Conservation (phyloP, 139 green algal species). For the Auxenochlorella pyrenoidosa region DNA sequence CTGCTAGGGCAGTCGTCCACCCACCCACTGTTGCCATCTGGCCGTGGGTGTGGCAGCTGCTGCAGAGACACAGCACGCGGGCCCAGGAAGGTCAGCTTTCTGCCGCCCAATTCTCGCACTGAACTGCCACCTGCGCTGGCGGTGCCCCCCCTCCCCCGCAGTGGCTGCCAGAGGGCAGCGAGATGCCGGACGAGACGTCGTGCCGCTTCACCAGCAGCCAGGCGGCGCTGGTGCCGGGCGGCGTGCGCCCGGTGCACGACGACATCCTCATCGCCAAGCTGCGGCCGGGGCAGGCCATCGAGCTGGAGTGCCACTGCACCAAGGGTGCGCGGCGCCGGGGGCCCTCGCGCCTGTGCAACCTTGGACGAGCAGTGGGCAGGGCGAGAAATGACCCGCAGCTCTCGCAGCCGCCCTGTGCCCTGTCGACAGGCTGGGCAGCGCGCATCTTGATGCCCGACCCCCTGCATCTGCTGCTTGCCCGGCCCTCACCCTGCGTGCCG, state of each 20-base stretch:
- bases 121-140: neutral
- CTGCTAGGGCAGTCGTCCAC: too few relatives aligned
- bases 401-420: too few relatives aligned
- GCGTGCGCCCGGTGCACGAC: constrained; percentile 65
- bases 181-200: constrained; percentile 89
- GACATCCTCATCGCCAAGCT: constrained; percentile 97
- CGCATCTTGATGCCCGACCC: too few relatives aligned
- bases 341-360: too few relatives aligned
- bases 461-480: too few relatives aligned
- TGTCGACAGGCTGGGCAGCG: too few relatives aligned
- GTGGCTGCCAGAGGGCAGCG: constrained; percentile 89
- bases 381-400: too few relatives aligned
- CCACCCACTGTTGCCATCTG: too few relatives aligned
- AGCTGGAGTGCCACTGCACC: constrained; percentile 92
- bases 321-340: constrained; percentile 61
- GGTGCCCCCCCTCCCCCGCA: constrained; percentile 52
- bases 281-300: constrained; percentile 81
- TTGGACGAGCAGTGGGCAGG: too few relatives aligned
- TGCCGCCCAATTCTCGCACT: neutral
- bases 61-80: too few relatives aligned
- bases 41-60: too few relatives aligned
- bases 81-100: too few relatives aligned
- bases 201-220: constrained; percentile 75
- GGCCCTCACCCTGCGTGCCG: neutral
- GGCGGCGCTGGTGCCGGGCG: constrained; percentile 42